Conservation (phyloP, 495 filamentous ascomycete species). For the Tuber microsphaerosporum region DNA sequence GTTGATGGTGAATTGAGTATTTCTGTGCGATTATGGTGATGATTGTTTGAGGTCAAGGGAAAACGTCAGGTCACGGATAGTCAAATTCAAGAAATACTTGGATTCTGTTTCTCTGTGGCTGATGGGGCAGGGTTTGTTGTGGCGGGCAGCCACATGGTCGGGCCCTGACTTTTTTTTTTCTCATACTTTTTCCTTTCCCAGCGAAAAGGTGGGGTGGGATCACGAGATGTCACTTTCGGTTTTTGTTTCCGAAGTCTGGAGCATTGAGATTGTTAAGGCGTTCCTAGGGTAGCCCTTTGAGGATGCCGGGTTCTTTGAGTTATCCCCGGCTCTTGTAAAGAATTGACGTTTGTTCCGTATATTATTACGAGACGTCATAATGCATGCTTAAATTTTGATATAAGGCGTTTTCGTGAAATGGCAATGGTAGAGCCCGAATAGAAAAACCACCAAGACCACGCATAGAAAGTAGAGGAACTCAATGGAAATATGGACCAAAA, state of each 20-base stretch:
- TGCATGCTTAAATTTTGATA: background rate
- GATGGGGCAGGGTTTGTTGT: background rate
- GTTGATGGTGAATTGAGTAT: background rate
- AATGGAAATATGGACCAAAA: background rate
- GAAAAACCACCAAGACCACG: background rate
- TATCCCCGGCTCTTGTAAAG: background rate
- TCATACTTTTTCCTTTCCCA: too few relatives aligned
- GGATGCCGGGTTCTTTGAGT: background rate
- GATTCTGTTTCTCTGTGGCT: background rate
- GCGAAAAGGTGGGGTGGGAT: background rate
- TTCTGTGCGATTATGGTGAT: background rate
- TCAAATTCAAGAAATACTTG: background rate
- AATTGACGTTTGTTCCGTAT: background rate
- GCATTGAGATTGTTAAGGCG: background rate
- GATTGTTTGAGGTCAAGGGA: background rate
- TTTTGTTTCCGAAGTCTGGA: background rate
- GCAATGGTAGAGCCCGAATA: background rate
- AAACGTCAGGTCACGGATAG: background rate
- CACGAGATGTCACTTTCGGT: background rate
- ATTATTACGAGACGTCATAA: background rate
- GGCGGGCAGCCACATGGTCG: slow-evolving; percentile 1
- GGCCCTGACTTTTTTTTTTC: background rate
- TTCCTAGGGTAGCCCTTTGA: background rate
- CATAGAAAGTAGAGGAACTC: background rate
- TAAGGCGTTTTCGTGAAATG: background rate